phyloP scores from a whole-genome alignment of 139 green algal genomes.

The Edaphochlamys debaryana region DNA sequence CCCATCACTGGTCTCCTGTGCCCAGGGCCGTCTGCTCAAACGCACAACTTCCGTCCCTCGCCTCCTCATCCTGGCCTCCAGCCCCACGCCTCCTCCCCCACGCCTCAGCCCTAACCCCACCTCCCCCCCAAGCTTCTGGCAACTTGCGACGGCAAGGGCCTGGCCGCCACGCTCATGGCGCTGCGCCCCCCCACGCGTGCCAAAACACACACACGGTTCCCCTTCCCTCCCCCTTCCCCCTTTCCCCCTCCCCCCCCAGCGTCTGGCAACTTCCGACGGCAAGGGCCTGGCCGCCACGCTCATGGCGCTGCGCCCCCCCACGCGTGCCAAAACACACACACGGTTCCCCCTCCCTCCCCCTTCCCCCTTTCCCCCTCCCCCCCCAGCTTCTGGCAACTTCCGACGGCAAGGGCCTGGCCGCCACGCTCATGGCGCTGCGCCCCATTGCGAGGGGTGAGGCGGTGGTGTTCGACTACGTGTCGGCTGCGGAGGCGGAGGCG shows the following conservation, averaged over 20 bases:
- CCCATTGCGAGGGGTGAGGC: neutral
- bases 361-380: neutral
- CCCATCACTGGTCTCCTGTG: too few relatives aligned
- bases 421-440: neutral
- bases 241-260: neutral
- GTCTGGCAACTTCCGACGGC: neutral
- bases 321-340: too few relatives aligned
- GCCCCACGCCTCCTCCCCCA: too few relatives aligned
- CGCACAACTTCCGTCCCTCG: too few relatives aligned
- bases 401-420: neutral
- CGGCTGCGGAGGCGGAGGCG: neutral
- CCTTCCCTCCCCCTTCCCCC: too few relatives aligned
- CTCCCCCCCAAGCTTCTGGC: neutral
- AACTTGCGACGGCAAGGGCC: neutral
- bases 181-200: too few relatives aligned
- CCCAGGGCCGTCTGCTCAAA: too few relatives aligned
- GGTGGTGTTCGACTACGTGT: conserved; percentile 31
- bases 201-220: too few relatives aligned
- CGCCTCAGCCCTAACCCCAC: too few relatives aligned
- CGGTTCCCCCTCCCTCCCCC: too few relatives aligned
- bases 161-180: neutral
- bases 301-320: neutral
- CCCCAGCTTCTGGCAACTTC: neutral
- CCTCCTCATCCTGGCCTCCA: too few relatives aligned
- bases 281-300: neutral